A percentile compares a stretch with the other conserved stretches of the same genome.
Evolutionary conservation across 768 basidiomycete species (phyloP).

Genomic region (Kwoniella botswanensis): DNA sequence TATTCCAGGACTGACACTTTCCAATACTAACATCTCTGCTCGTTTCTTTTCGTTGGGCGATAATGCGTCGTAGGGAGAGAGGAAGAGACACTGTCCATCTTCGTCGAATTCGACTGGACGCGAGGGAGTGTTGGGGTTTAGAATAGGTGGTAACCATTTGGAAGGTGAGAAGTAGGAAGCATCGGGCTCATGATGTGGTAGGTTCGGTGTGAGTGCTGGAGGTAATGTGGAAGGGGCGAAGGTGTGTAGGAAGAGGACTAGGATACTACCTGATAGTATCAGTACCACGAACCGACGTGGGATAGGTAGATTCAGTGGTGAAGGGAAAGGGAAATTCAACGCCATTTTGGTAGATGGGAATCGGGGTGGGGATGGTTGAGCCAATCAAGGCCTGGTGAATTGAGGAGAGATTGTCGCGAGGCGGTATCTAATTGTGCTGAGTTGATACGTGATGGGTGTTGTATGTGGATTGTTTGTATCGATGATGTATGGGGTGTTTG

Average conservation of each 20-base stretch:
- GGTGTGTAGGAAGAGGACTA: slow-evolving; percentile 51
- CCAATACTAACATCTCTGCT: slow-evolving; percentile 46
- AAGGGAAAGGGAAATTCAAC: slow-evolving; percentile 37
- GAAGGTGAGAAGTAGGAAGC: slow-evolving; percentile 48
- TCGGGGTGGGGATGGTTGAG: background rate
- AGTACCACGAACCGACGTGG: slow-evolving; percentile 53
- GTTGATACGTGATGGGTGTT: background rate
- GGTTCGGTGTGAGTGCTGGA: slow-evolving; percentile 35
- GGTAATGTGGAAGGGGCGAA: slow-evolving; percentile 48
- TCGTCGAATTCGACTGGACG: slow-evolving; percentile 55
- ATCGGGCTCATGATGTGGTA: slow-evolving; percentile 42
- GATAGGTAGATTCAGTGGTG: slow-evolving; percentile 36
- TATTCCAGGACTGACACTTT: slow-evolving; percentile 50
- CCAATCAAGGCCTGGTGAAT: background rate
- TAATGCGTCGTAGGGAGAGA: slow-evolving; percentile 54
- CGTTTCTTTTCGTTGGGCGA: slow-evolving; percentile 45
- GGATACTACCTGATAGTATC: slow-evolving; percentile 33
- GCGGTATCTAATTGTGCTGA: background rate
- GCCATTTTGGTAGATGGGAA: slow-evolving; percentile 23
- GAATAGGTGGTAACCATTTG: slow-evolving; percentile 56
- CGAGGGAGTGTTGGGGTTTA: slow-evolving; percentile 38
- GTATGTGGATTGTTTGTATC: background rate
- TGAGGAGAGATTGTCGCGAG: slow-evolving; percentile 12
- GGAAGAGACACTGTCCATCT: slow-evolving; percentile 55
- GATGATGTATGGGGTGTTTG: background rate